Base-by-base conservation (phyloP, 2,329 filamentous ascomycete species). In the Raffaelea deltoideospora region DNA sequence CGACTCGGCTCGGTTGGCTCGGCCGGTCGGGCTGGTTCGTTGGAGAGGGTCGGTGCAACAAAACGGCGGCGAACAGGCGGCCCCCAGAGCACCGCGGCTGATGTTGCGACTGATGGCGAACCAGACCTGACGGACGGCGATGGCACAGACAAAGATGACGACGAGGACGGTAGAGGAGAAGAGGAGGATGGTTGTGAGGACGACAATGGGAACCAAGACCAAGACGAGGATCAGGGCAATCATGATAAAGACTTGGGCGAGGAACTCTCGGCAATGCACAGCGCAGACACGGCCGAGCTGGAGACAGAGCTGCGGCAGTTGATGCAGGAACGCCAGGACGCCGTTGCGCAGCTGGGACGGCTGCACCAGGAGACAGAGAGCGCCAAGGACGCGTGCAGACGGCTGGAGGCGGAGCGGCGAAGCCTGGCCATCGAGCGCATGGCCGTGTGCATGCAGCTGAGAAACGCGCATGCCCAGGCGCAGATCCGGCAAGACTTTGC, bases 401-500 rank as follows among this genome's bases (percentile, higher is more conserved):
- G 10, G 14, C 15, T 18, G 2, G 29, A 26, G n/a, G 22, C 19
- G n/a, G 14, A 20, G 37, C 37, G 37, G 7, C 17, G 14, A 3
- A 15, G 17, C 18, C 23, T 35, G 23, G 13, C 21, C 4, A 47
- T 49, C 6, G 46, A 53, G 35, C 45, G 57, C 35, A 56, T 48
- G 19, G 49, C 52, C 5, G 41, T 53, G 6, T 64, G 72, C 41
- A 73, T 79, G 38, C 53, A 57, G 14, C 63, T 61, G 5, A 59
- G 74, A 19, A 79, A 79, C 36, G 47, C 63, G 0, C 74, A 71
- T 40, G 67, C 70, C 0, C 67, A 63, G 37, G 47, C 47, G 0
- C 63, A 62, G 0, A 76, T 79, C 28, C 64, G 67, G 45, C 50
- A 58, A 11, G 70, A 79, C 37, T 79, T 76, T 47, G 70, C 69